phyloP scores from a whole-genome alignment of 805 yeast species.

The Candida insectorum region DNA sequence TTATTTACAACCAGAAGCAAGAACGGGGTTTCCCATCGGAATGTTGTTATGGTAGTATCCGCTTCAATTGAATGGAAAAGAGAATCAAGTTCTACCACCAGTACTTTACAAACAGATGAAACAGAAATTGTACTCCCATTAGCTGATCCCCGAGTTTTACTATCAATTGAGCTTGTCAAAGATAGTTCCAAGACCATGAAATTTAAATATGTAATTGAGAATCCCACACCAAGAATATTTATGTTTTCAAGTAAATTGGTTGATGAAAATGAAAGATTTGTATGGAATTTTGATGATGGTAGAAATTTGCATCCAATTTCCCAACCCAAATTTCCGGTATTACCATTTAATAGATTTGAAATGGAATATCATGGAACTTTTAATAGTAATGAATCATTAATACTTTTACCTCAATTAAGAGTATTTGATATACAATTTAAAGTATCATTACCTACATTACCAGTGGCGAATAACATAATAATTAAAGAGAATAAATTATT shows the following conservation, averaged over 20 bases:
- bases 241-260: conserved; percentile 53
- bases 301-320: conserved; percentile 27
- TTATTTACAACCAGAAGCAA: conserved; percentile 33
- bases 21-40: conserved; percentile 38
- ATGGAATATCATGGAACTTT: conserved; percentile 29
- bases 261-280: conserved; percentile 16
- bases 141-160: conserved; percentile 66
- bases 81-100: conserved; percentile 14
- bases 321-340: conserved; percentile 44
- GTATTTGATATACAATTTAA: conserved; percentile 70
- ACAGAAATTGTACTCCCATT: conserved; percentile 59
- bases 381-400: conserved; percentile 4
- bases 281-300: conserved; percentile 23
- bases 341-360: conserved; percentile 57
- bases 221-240: conserved; percentile 69
- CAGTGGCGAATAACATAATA: conserved; percentile 18
- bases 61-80: conserved; percentile 34
- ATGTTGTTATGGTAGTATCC: conserved; percentile 25
- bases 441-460: conserved; percentile 50
- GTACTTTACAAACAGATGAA: conserved; percentile 30
- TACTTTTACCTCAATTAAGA: conserved; percentile 56
- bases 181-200: conserved; percentile 18
- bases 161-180: conserved; percentile 24
- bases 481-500: conserved; percentile 12
- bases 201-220: conserved; percentile 58